These are phyloP conservation scores for Phyllosticta citribraziliensis DNA, from an alignment of 2,329 filamentous ascomycete genomes.

Conservation along the genomic window DNA sequence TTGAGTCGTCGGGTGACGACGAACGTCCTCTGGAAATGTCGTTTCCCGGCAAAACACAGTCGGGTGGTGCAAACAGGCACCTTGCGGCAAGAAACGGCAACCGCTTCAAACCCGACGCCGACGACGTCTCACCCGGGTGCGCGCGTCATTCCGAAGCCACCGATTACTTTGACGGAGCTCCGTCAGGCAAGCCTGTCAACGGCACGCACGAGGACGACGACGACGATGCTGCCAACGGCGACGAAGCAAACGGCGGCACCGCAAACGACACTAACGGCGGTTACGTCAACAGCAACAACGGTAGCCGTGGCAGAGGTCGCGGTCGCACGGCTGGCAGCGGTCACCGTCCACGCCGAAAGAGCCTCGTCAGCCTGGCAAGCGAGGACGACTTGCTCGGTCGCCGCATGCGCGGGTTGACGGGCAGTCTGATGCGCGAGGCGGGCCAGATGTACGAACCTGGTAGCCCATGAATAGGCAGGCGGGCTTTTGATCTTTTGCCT, in stretches of 20 bases:
- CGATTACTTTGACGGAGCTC: slow-evolving; percentile 8
- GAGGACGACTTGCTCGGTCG: slow-evolving; percentile 39
- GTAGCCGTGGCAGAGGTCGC: slow-evolving; percentile 7
- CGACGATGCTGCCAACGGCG: not conserved
- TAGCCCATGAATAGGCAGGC: slow-evolving; percentile 1
- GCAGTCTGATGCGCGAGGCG: slow-evolving; percentile 24
- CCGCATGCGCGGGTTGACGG: slow-evolving; percentile 39
- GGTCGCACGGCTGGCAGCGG: slow-evolving; percentile 17
- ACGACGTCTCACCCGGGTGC: not conserved
- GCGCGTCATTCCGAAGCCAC: not conserved
- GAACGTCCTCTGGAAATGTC: slow-evolving; percentile 75
- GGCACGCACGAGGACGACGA: slow-evolving; percentile 1
- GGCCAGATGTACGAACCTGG: slow-evolving; percentile 7
- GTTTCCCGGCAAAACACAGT: slow-evolving; percentile 15
- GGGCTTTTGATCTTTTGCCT: too few relatives aligned
- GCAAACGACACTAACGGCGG: not conserved
- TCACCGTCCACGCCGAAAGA: slow-evolving; percentile 26
- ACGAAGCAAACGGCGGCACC: not conserved
- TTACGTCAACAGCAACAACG: not conserved
- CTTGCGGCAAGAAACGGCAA: not conserved
- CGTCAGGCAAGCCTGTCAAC: not conserved
- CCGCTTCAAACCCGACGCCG: not conserved
- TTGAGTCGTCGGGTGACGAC: slow-evolving; percentile 64
- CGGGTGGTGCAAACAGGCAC: slow-evolving; percentile 10
- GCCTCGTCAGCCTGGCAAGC: slow-evolving; percentile 36